A percentile compares a stretch with the other conserved stretches of the same genome.
Evolutionary conservation across 192 early-diverging fungal genomes (phyloP).

Genomic region (Backusella sp.): DNA sequence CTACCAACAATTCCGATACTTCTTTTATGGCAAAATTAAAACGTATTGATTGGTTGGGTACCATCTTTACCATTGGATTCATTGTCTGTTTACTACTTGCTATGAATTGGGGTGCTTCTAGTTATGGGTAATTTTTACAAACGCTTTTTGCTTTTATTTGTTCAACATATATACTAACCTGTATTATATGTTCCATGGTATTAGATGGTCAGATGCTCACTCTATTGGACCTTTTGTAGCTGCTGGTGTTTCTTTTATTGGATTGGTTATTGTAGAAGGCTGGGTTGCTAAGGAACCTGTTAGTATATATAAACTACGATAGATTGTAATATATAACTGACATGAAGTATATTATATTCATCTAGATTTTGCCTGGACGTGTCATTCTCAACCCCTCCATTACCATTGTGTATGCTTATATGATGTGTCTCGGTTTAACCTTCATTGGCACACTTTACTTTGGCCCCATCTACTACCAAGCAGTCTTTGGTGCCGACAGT

Average conservation of each 20-base stretch:
- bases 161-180: too few species aligned
- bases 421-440: slow-evolving; percentile 42
- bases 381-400: slow-evolving; percentile 43
- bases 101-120: slow-evolving; percentile 57
- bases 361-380: slow-evolving; percentile 29
- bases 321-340: neutral
- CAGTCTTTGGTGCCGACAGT: slow-evolving; percentile 52
- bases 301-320: slow-evolving; percentile 3
- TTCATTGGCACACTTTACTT: slow-evolving; percentile 65
- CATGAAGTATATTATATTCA: neutral
- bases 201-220: slow-evolving; percentile 50
- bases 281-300: slow-evolving; percentile 57
- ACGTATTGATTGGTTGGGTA: slow-evolving; percentile 61
- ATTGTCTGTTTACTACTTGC: slow-evolving; percentile 58
- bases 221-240: slow-evolving; percentile 56
- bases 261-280: slow-evolving; percentile 52
- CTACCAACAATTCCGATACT: slow-evolving; percentile 42
- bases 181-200: neutral
- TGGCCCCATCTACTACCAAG: slow-evolving; percentile 64
- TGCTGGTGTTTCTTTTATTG: slow-evolving; percentile 29
- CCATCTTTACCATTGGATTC: slow-evolving; percentile 44
- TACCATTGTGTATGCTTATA: slow-evolving; percentile 50
- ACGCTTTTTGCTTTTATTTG: neutral
- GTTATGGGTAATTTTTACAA: slow-evolving; percentile 4
- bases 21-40: slow-evolving; percentile 48